Evolutionary conservation across 2,329 filamentous ascomycete genomes (phyloP).

Genomic region (Didymella glomerata): DNA sequence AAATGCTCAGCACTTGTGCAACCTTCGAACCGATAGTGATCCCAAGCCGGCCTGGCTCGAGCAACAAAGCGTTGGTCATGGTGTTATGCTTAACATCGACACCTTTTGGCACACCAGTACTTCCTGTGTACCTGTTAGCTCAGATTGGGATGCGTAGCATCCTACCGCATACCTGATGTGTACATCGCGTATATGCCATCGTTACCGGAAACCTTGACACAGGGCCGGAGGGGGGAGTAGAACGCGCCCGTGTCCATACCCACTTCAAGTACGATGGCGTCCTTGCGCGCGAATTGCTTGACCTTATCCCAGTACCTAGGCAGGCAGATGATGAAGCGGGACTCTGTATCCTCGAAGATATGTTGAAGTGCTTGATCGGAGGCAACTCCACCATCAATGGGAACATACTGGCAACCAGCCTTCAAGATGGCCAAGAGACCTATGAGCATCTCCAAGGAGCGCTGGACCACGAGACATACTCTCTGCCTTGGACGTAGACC

Average conservation of each 20-base stretch:
- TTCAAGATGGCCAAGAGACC: constrained; percentile 66
- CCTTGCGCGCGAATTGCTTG: constrained; percentile 24
- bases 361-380: constrained; percentile 53
- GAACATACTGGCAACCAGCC: constrained; percentile 68
- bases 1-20: constrained; percentile 65
- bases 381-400: constrained; percentile 63
- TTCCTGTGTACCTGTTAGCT: constrained; percentile 41
- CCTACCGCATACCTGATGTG: constrained; percentile 54
- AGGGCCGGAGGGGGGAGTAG: constrained; percentile 32
- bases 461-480: constrained; percentile 63
- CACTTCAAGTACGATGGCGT: constrained; percentile 34
- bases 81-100: constrained; percentile 66
- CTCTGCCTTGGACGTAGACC: constrained; percentile 52
- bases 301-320: constrained; percentile 44
- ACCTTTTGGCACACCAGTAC: constrained; percentile 66
- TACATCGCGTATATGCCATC: constrained; percentile 57
- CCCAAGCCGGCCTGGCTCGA: constrained; percentile 61
- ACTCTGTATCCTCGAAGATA: constrained; percentile 59
- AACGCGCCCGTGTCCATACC: constrained; percentile 35
- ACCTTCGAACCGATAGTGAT: constrained; percentile 62
- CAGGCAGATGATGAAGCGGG: constrained; percentile 60
- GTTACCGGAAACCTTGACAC: constrained; percentile 26
- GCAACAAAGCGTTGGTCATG: constrained; percentile 63
- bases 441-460: constrained; percentile 65
- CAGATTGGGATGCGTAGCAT: not conserved